A percentile compares a stretch with the other conserved stretches of the same genome.
These are phyloP conservation scores for Trichoderma gracile DNA, from an alignment of 2,329 filamentous ascomycete species.

Conservation along the genomic window DNA sequence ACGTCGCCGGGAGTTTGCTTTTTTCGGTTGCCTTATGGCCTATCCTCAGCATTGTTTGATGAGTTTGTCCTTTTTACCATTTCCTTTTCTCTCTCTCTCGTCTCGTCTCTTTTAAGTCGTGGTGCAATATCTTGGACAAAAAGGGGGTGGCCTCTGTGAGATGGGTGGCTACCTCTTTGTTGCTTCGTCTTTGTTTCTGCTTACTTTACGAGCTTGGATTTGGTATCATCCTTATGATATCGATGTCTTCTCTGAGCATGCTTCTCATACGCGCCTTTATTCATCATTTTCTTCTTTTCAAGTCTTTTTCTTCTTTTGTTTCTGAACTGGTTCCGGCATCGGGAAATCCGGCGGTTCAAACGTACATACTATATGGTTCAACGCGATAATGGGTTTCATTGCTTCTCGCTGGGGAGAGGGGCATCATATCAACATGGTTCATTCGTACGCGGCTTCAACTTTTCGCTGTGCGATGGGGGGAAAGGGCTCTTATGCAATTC, in stretches of 20 bases:
- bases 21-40: background rate
- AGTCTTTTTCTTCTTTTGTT: background rate
- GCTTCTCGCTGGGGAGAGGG: background rate
- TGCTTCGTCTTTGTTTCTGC: background rate
- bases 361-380: background rate
- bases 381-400: background rate
- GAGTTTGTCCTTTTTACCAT: background rate
- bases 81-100: background rate
- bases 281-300: background rate
- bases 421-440: background rate
- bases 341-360: background rate
- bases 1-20: slow-evolving; percentile 28
- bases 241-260: background rate
- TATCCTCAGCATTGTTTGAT: background rate
- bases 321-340: too few relatives aligned
- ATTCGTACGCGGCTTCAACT: background rate
- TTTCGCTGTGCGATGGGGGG: too few relatives aligned
- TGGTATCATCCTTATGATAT: background rate
- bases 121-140: background rate
- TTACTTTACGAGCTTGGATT: background rate
- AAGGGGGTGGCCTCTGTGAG: background rate
- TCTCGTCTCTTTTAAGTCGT: background rate
- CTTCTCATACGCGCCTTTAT: background rate
- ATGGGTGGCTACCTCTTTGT: background rate
- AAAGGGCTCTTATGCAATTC: background rate